These are phyloP conservation scores for Magnolia officinalis DNA, from an alignment of 164 flowering plant genomes.

Conservation along the genomic window DNA sequence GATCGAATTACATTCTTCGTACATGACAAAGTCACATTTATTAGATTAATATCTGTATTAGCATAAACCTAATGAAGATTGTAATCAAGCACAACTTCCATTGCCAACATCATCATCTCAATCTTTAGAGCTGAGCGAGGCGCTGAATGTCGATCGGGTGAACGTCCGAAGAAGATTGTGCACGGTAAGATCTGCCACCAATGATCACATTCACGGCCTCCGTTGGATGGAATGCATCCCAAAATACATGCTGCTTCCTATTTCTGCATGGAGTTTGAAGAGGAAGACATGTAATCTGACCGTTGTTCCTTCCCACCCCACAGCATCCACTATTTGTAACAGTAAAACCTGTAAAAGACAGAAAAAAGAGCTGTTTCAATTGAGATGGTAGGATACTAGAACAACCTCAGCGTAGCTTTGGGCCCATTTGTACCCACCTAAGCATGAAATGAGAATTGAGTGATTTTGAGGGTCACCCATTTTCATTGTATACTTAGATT, in stretches of 20 bases:
- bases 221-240: slow-evolving; percentile 91
- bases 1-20: too few relatives aligned
- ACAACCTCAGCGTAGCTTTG: too few relatives aligned
- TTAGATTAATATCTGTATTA: too few relatives aligned
- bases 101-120: background rate
- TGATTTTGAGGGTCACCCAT: too few relatives aligned
- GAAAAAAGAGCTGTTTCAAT: background rate
- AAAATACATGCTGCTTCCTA: slow-evolving; percentile 54
- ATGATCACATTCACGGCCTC: slow-evolving; percentile 60
- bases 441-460: too few relatives aligned
- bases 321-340: slow-evolving; percentile 77
- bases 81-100: too few relatives aligned
- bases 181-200: slow-evolving; percentile 55
- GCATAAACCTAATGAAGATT: too few relatives aligned
- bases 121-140: slow-evolving; percentile 50
- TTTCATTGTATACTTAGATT: too few relatives aligned
- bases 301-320: slow-evolving; percentile 89
- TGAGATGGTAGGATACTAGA: background rate
- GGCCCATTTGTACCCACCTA: too few relatives aligned
- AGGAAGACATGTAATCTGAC: slow-evolving; percentile 85
- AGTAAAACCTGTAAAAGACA: slow-evolving; percentile 47
- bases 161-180: slow-evolving; percentile 49
- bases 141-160: slow-evolving; percentile 62
- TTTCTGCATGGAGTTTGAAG: slow-evolving; percentile 62
- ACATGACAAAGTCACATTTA: too few relatives aligned